These are phyloP conservation scores for Mycena rosella DNA, from an alignment of 768 basidiomycete species.

Conservation along the genomic window DNA sequence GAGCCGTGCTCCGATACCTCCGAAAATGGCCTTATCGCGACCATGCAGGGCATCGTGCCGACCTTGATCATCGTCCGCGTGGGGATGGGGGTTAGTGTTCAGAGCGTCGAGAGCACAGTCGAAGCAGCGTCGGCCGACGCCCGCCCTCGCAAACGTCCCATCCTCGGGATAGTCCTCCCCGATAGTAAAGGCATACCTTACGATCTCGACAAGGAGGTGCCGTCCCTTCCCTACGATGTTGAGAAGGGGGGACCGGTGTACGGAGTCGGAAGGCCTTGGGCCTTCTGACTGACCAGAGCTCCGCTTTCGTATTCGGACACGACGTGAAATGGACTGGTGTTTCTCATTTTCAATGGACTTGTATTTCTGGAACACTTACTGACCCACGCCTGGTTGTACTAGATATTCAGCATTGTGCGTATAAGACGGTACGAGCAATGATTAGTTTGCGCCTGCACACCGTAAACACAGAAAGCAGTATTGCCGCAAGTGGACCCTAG, in stretches of 20 bases:
- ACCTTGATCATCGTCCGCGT: constrained; percentile 50
- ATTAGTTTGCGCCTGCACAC: too few relatives aligned
- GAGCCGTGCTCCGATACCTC: constrained; percentile 13
- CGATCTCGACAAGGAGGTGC: neutral
- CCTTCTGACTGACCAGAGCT: neutral
- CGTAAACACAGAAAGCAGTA: too few relatives aligned
- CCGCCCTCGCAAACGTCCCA: neutral
- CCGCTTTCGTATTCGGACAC: neutral
- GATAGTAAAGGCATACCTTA: neutral
- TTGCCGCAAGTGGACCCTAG: too few relatives aligned
- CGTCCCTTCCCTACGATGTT: neutral
- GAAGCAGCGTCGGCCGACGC: neutral
- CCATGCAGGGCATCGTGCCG: constrained; percentile 45
- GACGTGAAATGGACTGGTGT: neutral
- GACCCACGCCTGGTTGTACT: too few relatives aligned
- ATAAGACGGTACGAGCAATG: too few relatives aligned
- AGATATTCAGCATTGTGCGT: too few relatives aligned
- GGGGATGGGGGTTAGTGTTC: constrained; percentile 40
- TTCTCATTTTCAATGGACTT: neutral
- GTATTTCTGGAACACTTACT: neutral
- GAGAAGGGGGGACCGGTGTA: neutral
- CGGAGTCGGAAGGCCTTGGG: neutral
- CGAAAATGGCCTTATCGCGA: neutral
- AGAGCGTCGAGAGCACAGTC: neutral
- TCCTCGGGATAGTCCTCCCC: neutral